These are phyloP conservation scores for Ustilago hordei DNA, from an alignment of 1,284 basidiomycete species.

Conservation along the genomic window DNA sequence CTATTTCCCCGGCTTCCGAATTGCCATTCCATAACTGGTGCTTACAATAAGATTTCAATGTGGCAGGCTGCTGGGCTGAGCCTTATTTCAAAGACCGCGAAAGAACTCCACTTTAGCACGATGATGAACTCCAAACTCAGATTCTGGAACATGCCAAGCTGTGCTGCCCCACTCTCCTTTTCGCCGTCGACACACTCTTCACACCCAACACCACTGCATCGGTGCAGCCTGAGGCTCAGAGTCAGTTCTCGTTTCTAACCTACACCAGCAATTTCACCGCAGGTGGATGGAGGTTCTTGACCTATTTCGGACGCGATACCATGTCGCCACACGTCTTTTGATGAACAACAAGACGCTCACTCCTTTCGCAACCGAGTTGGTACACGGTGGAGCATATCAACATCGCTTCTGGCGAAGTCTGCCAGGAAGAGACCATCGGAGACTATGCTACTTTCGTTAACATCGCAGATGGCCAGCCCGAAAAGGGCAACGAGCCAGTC, in stretches of 20 bases:
- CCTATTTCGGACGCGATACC: constrained; percentile 72
- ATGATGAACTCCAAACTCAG: constrained; percentile 9
- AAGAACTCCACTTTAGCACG: not conserved
- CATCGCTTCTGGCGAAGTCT: constrained; percentile 70
- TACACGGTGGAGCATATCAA: constrained; percentile 72
- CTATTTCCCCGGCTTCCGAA: not conserved
- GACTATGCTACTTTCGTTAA: constrained; percentile 68
- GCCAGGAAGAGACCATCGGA: constrained; percentile 72
- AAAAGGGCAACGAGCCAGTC: constrained; percentile 70
- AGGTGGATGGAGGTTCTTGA: constrained; percentile 71
- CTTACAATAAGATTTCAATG: not conserved
- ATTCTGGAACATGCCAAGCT: constrained; percentile 14
- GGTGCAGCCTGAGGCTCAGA: constrained; percentile 58
- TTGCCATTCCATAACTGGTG: not conserved
- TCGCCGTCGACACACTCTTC: constrained; percentile 70
- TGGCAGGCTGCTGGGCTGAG: not conserved
- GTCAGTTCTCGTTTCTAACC: constrained; percentile 70
- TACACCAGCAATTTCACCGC: constrained; percentile 71
- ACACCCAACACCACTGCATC: constrained; percentile 56
- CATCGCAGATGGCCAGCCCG: constrained; percentile 70
- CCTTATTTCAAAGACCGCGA: not conserved
- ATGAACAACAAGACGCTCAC: constrained; percentile 70
- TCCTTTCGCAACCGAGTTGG: constrained; percentile 71
- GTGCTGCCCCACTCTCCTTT: constrained; percentile 41
- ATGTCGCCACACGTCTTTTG: constrained; percentile 71